Conservation (phyloP, 1,284 basidiomycete genomes). For the Cutaneotrichosporon mucoides region DNA sequence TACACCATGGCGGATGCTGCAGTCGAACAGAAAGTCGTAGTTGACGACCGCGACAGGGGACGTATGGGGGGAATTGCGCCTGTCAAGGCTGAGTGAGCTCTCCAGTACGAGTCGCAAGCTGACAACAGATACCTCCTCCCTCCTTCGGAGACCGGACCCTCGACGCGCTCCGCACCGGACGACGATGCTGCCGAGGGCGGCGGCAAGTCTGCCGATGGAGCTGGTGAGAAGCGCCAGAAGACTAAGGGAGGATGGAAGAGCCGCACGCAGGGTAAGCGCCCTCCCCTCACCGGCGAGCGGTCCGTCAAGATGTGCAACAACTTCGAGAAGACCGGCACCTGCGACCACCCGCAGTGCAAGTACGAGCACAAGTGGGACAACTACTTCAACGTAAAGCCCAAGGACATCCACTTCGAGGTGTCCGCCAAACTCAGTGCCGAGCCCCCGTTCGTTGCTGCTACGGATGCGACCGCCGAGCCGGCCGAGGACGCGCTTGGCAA, state of each 20-base stretch:
- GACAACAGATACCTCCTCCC: conserved; percentile 53
- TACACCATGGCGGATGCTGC: no score
- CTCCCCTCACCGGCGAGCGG: conserved; percentile 49
- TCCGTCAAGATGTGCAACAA: conserved; percentile 35
- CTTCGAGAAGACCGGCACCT: conserved; percentile 37
- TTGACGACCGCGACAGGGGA: conserved; percentile 6
- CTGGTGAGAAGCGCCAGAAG: conserved; percentile 44
- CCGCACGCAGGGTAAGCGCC: conserved; percentile 71
- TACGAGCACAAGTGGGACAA: conserved; percentile 71
- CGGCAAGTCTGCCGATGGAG: conserved; percentile 19
- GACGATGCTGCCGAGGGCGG: conserved; percentile 68
- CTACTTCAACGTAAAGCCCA: conserved; percentile 72
- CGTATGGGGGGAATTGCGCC: conserved; percentile 59
- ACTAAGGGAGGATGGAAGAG: conserved; percentile 61
- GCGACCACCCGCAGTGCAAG: conserved; percentile 54
- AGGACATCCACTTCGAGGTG: conserved; percentile 63
- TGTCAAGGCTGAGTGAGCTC: conserved; percentile 67
- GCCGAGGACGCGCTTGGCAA: conserved; percentile 31
- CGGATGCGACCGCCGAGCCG: neutral
- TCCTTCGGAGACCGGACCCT: neutral
- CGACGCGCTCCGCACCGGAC: conserved; percentile 18
- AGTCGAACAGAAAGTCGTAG: neutral
- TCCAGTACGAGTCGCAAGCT: conserved; percentile 30
- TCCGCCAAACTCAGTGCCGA: conserved; percentile 47
- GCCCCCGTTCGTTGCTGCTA: conserved; percentile 47